Evolutionary conservation across 1,284 basidiomycete genomes (phyloP), one percentile per base, ranked within the genome.

Genomic region (Ganoderma meredithae): DNA sequence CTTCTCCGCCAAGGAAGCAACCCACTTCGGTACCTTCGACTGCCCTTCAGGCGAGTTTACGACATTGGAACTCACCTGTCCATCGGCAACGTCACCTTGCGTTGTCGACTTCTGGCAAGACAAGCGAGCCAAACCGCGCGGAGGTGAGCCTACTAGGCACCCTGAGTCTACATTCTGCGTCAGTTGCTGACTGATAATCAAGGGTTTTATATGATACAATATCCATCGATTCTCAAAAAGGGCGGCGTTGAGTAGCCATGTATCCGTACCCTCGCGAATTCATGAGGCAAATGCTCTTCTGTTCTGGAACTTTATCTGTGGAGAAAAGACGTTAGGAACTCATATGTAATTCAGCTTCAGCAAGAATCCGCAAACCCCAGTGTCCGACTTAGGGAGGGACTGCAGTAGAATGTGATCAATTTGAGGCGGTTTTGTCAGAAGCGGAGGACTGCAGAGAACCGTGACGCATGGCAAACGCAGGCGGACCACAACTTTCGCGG

Each of bases 41-140:
- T 74, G 73, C 44, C 68, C 62, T 3, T 72, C 73, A 0, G 64
- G 65, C 17, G 55, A 61, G 27, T 72, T 69, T 49, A 72, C 71
- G 4, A 69, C 71, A 1, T n/a, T 74, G 2, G 72, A 74, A 63
- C 60, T 74, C 27, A 59, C 62, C 9, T 74, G 73, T 56, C 33
- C 71, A 13, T n/a, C 55, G 15, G 19, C 60, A 1, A 47, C 5
- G 1, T 12, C 56, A 15, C n/a, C n/a, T 7, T 74, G 73, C 40
- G 39, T 27, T 15, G 69, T 72, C 33, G 71, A 74, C 49, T 74
- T 74, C 56, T 74, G 73, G 73, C 70, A 72, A 39, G 66, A 68
- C 55, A 63, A 63, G 64, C 39, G 65, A n/a, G 66, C 52, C 9
- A 62, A 65, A n/a, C 72, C 70, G 8, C 49, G 52, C 5, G 68